phyloP scores from a whole-genome alignment of 2,329 filamentous ascomycete species.

The Colletotrichum agaves region DNA sequence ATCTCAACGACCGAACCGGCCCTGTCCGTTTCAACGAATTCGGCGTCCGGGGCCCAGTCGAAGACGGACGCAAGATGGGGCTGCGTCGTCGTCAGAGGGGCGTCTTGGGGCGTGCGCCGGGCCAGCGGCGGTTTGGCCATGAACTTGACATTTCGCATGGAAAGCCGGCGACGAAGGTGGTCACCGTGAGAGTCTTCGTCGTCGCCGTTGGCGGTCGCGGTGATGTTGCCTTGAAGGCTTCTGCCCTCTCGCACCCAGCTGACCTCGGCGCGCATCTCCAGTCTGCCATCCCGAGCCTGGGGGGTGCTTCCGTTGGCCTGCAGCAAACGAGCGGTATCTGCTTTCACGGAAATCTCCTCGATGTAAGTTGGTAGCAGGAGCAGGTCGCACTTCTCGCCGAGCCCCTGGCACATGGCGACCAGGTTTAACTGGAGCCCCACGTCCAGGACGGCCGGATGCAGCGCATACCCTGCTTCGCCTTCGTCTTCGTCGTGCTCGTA shows the following conservation, averaged over 20 bases:
- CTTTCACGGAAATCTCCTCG: neutral
- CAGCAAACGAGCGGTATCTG: neutral
- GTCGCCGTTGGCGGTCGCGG: neutral
- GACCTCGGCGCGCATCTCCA: neutral
- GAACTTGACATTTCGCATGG: slow-evolving; percentile 1
- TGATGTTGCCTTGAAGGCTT: neutral
- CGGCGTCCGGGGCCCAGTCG: slow-evolving; percentile 8
- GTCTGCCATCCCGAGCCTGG: neutral
- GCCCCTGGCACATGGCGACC: slow-evolving; percentile 19
- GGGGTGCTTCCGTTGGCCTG: neutral
- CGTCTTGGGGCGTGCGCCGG: neutral
- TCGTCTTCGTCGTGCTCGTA: neutral
- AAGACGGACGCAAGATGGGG: neutral
- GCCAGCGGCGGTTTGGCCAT: neutral
- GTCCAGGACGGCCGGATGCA: slow-evolving; percentile 1
- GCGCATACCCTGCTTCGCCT: neutral
- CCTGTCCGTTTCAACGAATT: neutral
- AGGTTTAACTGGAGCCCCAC: neutral
- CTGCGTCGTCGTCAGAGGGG: neutral
- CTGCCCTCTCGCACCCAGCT: neutral
- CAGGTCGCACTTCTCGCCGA: neutral
- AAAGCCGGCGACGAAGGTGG: neutral
- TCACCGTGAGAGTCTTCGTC: neutral
- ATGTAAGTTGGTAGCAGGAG: slow-evolving; percentile 3
- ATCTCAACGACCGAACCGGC: neutral